These are phyloP conservation scores for Fistulifera pelliculosa DNA, from an alignment of 108 stramenopile genomes.

Conservation along the genomic window DNA sequence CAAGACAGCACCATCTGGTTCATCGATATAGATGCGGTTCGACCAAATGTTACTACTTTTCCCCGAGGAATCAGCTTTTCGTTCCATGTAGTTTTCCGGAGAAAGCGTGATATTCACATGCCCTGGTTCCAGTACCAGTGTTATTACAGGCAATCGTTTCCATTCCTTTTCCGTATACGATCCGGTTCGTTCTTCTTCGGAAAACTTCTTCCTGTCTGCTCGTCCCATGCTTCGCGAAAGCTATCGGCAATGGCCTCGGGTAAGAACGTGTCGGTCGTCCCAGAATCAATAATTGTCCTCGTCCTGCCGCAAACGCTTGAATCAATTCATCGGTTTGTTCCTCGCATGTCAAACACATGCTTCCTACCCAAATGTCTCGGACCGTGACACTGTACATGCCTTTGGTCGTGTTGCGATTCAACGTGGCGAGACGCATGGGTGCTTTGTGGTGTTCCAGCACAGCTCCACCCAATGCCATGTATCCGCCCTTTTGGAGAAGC, in stretches of 20 bases:
- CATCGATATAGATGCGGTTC: slow-evolving; percentile 81
- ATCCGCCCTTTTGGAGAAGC: slow-evolving; percentile 48
- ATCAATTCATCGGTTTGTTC: slow-evolving; percentile 15
- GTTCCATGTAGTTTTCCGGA: slow-evolving; percentile 68
- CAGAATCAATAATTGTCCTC: slow-evolving; percentile 90
- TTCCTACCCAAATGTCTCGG: slow-evolving; percentile 37
- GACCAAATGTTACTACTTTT: slow-evolving; percentile 17
- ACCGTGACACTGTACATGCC: slow-evolving; percentile 42
- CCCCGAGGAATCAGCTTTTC: too few species aligned
- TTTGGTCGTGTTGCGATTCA: slow-evolving; percentile 15
- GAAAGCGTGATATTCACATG: slow-evolving; percentile 27
- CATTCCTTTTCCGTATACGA: slow-evolving; percentile 46
- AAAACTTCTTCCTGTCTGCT: slow-evolving; percentile 32
- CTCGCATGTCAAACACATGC: slow-evolving; percentile 27
- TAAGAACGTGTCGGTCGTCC: slow-evolving; percentile 95
- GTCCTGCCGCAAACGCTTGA: slow-evolving; percentile 56
- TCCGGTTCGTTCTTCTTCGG: slow-evolving; percentile 20
- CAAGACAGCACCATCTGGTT: slow-evolving; percentile 82
- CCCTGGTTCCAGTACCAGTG: slow-evolving; percentile 33
- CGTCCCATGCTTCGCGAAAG: slow-evolving; percentile 57
- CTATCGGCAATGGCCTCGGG: slow-evolving; percentile 35
- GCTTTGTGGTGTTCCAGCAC: slow-evolving; percentile 25
- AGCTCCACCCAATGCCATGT: slow-evolving; percentile 55
- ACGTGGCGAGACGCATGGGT: slow-evolving; percentile 47
- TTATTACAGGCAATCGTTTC: slow-evolving; percentile 36